Evolutionary conservation across 2,329 filamentous ascomycete species (phyloP).

Genomic region (Sclerotinia minor): DNA sequence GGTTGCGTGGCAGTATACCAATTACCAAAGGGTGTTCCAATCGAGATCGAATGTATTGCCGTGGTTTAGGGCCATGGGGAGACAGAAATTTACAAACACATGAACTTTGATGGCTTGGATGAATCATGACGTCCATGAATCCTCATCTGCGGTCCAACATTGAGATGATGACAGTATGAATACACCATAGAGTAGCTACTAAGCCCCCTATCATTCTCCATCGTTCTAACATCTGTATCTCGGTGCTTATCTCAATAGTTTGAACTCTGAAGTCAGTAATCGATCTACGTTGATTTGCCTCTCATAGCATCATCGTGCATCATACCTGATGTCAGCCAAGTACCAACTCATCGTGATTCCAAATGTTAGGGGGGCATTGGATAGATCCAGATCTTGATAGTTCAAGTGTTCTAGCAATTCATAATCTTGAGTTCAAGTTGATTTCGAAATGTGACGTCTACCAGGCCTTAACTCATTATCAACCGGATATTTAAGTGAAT

Average conservation of each 20-base stretch:
- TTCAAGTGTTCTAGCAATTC: neutral
- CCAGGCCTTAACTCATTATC: neutral
- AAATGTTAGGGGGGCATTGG: neutral
- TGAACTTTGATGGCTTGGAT: neutral
- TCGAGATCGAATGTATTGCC: constrained; percentile 91
- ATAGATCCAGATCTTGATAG: neutral
- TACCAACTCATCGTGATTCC: neutral
- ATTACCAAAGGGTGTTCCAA: constrained; percentile 81
- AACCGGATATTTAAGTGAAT: neutral
- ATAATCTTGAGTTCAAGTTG: neutral
- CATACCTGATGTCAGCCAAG: neutral
- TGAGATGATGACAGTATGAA: neutral
- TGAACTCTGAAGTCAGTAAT: neutral
- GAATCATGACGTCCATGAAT: neutral
- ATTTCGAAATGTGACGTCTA: neutral
- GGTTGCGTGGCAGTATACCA: constrained; percentile 84
- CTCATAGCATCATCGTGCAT: neutral
- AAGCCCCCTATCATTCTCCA: neutral
- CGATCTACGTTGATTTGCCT: neutral
- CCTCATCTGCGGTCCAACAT: neutral
- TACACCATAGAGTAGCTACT: neutral
- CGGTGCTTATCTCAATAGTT: neutral
- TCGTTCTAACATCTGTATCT: neutral
- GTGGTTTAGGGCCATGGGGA: constrained; percentile 49
- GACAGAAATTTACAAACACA: neutral